Base-by-base conservation (phyloP, 2,329 filamentous ascomycete species). In the Penicillium italicum region DNA sequence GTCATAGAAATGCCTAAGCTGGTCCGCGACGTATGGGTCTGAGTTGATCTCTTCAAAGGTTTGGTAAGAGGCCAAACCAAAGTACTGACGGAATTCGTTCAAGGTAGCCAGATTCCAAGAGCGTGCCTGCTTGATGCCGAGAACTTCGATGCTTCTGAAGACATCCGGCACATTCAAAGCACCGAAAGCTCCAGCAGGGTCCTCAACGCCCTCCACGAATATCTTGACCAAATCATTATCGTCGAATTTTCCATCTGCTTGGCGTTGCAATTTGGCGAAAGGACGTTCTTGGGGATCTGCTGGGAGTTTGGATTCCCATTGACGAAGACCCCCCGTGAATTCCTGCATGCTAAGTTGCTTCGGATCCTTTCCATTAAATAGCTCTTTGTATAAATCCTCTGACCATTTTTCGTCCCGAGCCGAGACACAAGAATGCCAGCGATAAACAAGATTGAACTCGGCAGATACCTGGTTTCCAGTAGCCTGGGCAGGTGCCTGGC, bases 401-500 rank as follows among this genome's bases (percentile, higher is more conserved):
- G 82, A 83, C 84, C 84, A 88, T 38, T 77, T 75, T 64, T 86
- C 83, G 58, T 88, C 85, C 22, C 79, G 78, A 59, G 80, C 75
- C 4, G 82, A 85, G 48, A 87, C 81, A 40, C 79, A 81, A 1
- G 80, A 82, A 69, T 88, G 85, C 78, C 84, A 88, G 26, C 85
- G 77, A 65, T 88, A 88, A 1, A 88, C 75, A 28, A 88, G 74
- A 57, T 88, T 88, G 72, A 88, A 88, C 68, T 88, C 85, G 3
- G 83, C 85, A 40, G 82, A 85, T 43, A 87, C 84, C 62, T 87
- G 84, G 63, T 88, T 88, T 12, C 85, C 85, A 3, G 83, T 77
- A 1, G 83, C 85, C 43, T 82, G 75, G 0, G 79, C 74, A 1
- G 81, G 77, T 7, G 78, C 78, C 24, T 80, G 72, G 4, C 72